phyloP scores from a whole-genome alignment of 192 early-diverging fungal species.

The Coemansia sp. region DNA sequence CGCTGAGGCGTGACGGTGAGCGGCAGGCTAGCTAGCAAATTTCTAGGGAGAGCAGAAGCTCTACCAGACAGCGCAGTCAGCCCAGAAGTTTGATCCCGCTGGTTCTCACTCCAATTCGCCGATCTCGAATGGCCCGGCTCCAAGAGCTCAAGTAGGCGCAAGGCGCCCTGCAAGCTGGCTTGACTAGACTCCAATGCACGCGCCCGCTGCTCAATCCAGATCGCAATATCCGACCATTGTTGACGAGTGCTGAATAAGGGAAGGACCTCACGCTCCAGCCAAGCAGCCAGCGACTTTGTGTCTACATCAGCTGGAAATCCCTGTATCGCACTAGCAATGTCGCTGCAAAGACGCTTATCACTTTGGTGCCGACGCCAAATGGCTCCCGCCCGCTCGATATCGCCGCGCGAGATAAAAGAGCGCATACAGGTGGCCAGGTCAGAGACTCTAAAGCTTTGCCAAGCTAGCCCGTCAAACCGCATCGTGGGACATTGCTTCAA shows the following conservation, averaged over 20 bases:
- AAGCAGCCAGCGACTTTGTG: slow-evolving; percentile 23
- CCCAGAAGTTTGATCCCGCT: neutral
- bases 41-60: neutral
- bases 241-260: slow-evolving; percentile 29
- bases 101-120: neutral
- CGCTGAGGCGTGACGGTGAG: slow-evolving; percentile 31
- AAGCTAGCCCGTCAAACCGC: slow-evolving; percentile 33
- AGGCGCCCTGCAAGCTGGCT: slow-evolving; percentile 46
- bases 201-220: slow-evolving; percentile 59
- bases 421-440: slow-evolving; percentile 48
- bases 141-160: slow-evolving; percentile 51
- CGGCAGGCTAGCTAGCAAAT: neutral
- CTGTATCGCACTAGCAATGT: slow-evolving; percentile 51
- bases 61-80: neutral
- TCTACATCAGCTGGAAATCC: slow-evolving; percentile 44
- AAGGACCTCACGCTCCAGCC: slow-evolving; percentile 58
- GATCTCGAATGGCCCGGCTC: slow-evolving; percentile 3
- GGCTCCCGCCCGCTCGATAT: slow-evolving; percentile 36
- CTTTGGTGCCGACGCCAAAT: slow-evolving; percentile 59
- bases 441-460: slow-evolving; percentile 53
- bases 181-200: slow-evolving; percentile 47
- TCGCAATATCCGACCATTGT: slow-evolving; percentile 39
- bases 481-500: neutral
- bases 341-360: slow-evolving; percentile 34
- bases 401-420: slow-evolving; percentile 43